These are phyloP conservation scores for Plasmodium gallinaceum DNA, from an alignment of 169 alveolate species.

Conservation along the genomic window DNA sequence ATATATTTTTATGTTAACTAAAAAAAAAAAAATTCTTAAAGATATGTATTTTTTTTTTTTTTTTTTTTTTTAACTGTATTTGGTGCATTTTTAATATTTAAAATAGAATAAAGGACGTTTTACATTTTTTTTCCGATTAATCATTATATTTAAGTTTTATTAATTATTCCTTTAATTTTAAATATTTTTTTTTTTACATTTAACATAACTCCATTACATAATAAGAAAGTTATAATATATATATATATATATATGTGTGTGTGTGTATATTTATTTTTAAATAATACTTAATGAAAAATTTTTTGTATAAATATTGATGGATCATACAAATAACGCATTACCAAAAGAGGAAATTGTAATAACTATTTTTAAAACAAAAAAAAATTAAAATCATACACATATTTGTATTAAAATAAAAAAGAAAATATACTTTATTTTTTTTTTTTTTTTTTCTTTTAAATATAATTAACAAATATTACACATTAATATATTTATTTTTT, in stretches of 20 bases:
- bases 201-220: not conserved
- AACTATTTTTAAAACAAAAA: slow-evolving; percentile 26
- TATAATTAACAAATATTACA: not conserved
- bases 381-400: not conserved
- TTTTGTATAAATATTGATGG: slow-evolving; percentile 30
- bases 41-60: no score
- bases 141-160: not conserved
- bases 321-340: slow-evolving; percentile 24
- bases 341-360: slow-evolving; percentile 26
- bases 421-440: slow-evolving; percentile 3
- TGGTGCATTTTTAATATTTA: slow-evolving; percentile 1
- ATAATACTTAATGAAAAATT: slow-evolving; percentile 15
- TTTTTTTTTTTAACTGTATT: not conserved
- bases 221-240: not conserved
- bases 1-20: no score
- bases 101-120: not conserved
- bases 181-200: slow-evolving; percentile 7
- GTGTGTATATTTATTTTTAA: not conserved
- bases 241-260: slow-evolving; percentile 3
- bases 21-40: no score
- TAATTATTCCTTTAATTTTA: not conserved
- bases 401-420: not conserved
- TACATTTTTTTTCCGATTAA: not conserved
- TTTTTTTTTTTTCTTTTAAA: not conserved
- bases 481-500: slow-evolving; percentile 16